These are phyloP conservation scores for Pseudozyma sp. DNA, from an alignment of 1,284 basidiomycete species.

Conservation along the genomic window DNA sequence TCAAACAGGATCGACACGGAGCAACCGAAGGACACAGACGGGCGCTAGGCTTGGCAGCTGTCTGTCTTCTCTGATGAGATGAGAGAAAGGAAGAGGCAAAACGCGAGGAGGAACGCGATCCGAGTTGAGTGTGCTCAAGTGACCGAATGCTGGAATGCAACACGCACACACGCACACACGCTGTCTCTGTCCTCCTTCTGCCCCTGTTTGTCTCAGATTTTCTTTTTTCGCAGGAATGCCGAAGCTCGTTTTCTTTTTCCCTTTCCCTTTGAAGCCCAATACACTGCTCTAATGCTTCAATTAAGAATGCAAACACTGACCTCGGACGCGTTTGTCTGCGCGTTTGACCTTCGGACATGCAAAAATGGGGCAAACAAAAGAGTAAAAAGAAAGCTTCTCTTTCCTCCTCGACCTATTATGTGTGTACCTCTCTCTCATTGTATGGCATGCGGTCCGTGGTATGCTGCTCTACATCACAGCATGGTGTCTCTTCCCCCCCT, in stretches of 20 bases:
- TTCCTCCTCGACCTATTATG: not conserved
- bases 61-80: too few species aligned
- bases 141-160: not conserved
- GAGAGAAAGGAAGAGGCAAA: not conserved
- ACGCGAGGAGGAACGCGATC: not conserved
- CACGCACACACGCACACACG: not conserved
- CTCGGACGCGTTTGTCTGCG: too few species aligned
- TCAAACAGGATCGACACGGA: not conserved
- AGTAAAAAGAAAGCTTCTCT: constrained; percentile 1
- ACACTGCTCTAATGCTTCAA: too few species aligned
- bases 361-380: too few species aligned
- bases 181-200: too few species aligned
- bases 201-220: too few species aligned
- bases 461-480: too few species aligned
- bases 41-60: too few species aligned
- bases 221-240: not conserved
- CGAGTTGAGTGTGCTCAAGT: not conserved
- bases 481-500: too few species aligned
- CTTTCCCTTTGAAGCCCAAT: not conserved
- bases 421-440: not conserved
- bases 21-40: not conserved
- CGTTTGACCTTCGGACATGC: not conserved
- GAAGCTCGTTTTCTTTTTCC: not conserved
- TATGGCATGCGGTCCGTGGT: not conserved
- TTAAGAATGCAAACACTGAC: too few species aligned